Evolutionary conservation across 257 asterid genomes (phyloP).

Genomic region (Avicennia marina): DNA sequence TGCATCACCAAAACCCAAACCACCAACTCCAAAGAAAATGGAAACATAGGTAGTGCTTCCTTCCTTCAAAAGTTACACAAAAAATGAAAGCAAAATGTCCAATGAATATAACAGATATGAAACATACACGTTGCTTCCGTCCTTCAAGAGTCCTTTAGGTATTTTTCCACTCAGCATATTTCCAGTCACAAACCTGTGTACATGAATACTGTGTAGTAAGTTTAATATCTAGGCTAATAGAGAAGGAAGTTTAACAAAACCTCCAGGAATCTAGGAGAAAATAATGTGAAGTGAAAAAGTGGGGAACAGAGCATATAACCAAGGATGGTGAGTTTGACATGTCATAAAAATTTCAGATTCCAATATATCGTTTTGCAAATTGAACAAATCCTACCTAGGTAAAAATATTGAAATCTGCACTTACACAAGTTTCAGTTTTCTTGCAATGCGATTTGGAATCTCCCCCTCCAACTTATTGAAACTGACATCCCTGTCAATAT

Average conservation of each 20-base stretch:
- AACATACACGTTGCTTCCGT: constrained; percentile 64
- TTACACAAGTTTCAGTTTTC: constrained; percentile 65
- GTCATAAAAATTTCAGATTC: neutral
- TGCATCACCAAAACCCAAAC: no score
- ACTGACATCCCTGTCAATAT: constrained; percentile 67
- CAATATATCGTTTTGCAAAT: neutral
- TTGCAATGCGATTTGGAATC: constrained; percentile 50
- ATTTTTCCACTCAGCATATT: constrained; percentile 62
- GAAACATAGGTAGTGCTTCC: no score
- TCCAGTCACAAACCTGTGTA: constrained; percentile 51
- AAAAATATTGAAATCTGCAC: constrained; percentile 28
- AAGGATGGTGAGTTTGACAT: neutral
- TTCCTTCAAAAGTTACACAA: no score
- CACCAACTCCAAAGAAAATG: no score
- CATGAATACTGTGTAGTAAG: constrained; percentile 14
- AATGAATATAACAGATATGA: constrained; percentile 13
- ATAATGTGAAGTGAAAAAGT: neutral
- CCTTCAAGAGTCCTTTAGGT: constrained; percentile 62
- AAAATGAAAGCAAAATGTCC: constrained; percentile 9
- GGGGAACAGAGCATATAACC: neutral
- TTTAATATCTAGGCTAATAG: neutral
- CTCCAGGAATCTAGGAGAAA: constrained; percentile 2
- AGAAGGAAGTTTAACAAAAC: neutral
- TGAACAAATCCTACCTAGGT: constrained; percentile 4
- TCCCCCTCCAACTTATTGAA: constrained; percentile 65